Evolutionary conservation across 495 filamentous ascomycete genomes (phyloP), one percentile per base, ranked within the genome.

Genomic region (Haplographium delicatum): DNA sequence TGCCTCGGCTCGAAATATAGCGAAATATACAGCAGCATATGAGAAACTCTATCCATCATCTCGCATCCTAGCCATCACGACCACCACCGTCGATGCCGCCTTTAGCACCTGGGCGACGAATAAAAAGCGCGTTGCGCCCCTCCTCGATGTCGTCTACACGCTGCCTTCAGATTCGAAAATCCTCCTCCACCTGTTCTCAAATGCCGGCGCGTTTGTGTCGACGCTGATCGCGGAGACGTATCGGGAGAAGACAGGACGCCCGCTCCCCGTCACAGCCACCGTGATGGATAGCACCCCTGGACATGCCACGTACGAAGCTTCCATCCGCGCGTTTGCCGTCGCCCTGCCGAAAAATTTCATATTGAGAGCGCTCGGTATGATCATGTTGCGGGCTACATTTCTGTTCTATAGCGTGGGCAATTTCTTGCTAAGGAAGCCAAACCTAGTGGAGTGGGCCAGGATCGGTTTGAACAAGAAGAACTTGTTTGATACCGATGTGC

Each of bases 21-120:
- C 56, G 31, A 75, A 75, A 52, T 75, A 77, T 61, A 63, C 68
- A 22, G 26, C 53, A 10, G 58, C 54, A 22, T 75, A 77, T 59
- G 56, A 61, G 16, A 31, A 49, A 1, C 63, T 73, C 1, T 75
- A 66, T 50, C 73, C 73, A 3, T 26, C 47, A 11, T 40, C 65
- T 1, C 57, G 53, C 2, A 68, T 75, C 51, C 47, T 77, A 8
- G 37, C 67, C 19, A 31, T 59, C 49, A 54, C 45, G 8, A 57
- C 50, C 5, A 47, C 30, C 13, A 2, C 44, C 35, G n/a, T 40
- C 27, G 56, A 57, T 20, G 31, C 40, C 13, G 34, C 28, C 0
- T 25, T 58, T 3, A 18, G 37, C 7, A 31, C 49, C 25, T 13
- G 35, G 4, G 16, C 51, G 10, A 19, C 48, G 1, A 60, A 44